A percentile compares a stretch with the other conserved stretches of the same genome.
Conservation (phyloP, 2,329 filamentous ascomycete species). For the Cryphonectria naterciae region DNA sequence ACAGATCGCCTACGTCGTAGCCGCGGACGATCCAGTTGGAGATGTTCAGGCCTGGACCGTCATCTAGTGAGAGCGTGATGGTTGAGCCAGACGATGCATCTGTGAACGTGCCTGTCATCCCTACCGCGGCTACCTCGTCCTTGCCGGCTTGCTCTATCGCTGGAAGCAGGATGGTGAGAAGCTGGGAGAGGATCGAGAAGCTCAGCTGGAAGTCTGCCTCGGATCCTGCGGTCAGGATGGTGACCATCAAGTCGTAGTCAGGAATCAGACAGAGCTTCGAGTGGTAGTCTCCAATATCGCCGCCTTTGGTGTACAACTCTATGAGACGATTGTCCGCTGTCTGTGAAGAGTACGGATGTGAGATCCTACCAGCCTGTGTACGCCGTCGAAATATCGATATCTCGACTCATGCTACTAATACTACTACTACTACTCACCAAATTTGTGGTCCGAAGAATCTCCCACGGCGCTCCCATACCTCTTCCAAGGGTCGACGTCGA, state of each 20-base stretch:
- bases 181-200: constrained; percentile 31
- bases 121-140: constrained; percentile 36
- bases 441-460: constrained; percentile 39
- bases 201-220: constrained; percentile 26
- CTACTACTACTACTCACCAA: constrained; percentile 20
- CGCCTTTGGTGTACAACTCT: constrained; percentile 53
- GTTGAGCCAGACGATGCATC: constrained; percentile 45
- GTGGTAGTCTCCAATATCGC: constrained; percentile 48
- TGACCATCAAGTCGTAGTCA: constrained; percentile 50
- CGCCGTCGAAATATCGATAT: background rate
- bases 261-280: constrained; percentile 46
- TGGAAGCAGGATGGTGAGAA: constrained; percentile 43
- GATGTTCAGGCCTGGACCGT: constrained; percentile 45
- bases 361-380: background rate
- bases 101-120: constrained; percentile 44
- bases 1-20: constrained; percentile 45
- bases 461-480: constrained; percentile 41
- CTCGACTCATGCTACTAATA: background rate
- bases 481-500: constrained; percentile 37
- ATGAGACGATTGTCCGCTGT: constrained; percentile 45
- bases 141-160: constrained; percentile 48
- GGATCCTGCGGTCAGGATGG: constrained; percentile 43
- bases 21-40: constrained; percentile 45
- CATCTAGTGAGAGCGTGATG: constrained; percentile 43
- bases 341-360: background rate